phyloP scores from a whole-genome alignment of 768 basidiomycete genomes.

The Amanita muscaria region DNA sequence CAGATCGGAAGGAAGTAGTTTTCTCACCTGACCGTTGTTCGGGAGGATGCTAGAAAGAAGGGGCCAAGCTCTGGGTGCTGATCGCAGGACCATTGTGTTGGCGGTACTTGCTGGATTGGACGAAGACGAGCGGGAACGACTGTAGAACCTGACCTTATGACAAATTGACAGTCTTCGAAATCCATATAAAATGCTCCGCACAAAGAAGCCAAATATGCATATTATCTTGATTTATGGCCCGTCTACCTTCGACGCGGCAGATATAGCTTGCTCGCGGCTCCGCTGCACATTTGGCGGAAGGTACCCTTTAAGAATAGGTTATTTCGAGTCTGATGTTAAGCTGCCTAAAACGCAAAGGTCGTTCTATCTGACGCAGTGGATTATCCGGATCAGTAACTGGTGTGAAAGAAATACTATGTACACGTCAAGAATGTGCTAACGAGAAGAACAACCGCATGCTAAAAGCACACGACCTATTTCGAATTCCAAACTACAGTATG shows the following conservation, averaged over 20 bases:
- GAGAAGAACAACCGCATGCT: no score
- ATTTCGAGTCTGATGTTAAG: no score
- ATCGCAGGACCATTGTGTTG: conserved; percentile 69
- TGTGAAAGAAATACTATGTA: no score
- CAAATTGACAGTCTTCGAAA: no score
- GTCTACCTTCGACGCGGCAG: conserved; percentile 30
- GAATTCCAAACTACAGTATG: conserved; percentile 11
- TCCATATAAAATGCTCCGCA: background rate
- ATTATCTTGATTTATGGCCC: conserved; percentile 27
- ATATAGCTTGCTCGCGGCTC: conserved; percentile 22
- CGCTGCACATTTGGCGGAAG: no score
- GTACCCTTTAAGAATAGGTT: no score
- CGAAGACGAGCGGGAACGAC: conserved; percentile 65
- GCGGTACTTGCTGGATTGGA: conserved; percentile 60
- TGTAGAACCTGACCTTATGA: no score
- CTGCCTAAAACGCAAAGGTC: no score
- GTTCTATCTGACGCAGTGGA: no score
- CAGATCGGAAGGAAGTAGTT: conserved; percentile 59
- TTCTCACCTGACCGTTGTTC: conserved; percentile 71
- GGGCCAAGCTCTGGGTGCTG: conserved; percentile 58
- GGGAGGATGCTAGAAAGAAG: conserved; percentile 80
- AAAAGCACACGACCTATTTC: no score
- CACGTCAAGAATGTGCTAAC: no score
- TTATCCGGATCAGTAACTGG: no score
- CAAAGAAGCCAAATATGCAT: conserved; percentile 26